Percentiles rank a stretch among this genome's conserved stretches.
Evolutionary conservation across 371 early-diverging fungal genomes (phyloP).

Genomic region (Funneliformis caledonium): DNA sequence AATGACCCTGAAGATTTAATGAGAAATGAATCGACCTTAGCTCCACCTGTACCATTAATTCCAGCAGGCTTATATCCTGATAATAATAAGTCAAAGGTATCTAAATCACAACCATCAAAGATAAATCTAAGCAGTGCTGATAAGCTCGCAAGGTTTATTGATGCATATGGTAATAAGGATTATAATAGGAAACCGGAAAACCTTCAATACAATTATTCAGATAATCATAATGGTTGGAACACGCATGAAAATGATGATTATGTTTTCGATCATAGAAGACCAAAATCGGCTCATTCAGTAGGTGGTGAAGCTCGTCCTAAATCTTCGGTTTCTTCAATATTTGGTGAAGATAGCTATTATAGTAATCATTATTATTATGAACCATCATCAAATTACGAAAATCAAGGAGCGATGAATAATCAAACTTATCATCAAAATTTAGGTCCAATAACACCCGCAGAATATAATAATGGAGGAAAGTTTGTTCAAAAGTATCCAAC

Average conservation of each 20-base stretch:
- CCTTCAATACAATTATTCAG: neutral
- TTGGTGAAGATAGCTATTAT: neutral
- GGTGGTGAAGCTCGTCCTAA: neutral
- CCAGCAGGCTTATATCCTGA: neutral
- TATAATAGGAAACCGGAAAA: neutral
- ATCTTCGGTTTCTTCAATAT: neutral
- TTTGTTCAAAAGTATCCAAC: neutral
- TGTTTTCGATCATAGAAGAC: neutral
- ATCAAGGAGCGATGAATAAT: neutral
- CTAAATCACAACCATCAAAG: neutral
- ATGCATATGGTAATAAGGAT: neutral
- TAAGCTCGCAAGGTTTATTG: neutral
- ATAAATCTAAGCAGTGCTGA: neutral
- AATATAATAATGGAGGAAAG: neutral
- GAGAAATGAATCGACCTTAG: neutral
- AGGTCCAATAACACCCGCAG: neutral
- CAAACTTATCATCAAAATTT: neutral
- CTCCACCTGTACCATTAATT: conserved; percentile 9
- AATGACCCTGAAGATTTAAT: neutral
- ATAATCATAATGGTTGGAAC: neutral
- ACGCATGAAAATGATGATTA: neutral
- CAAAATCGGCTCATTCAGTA: conserved; percentile 3
- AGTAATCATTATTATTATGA: neutral
- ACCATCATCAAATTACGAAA: neutral
- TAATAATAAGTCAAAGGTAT: neutral